These are phyloP conservation scores for Trypanosoma theileri DNA, from an alignment of 208 protist species.

Conservation along the genomic window DNA sequence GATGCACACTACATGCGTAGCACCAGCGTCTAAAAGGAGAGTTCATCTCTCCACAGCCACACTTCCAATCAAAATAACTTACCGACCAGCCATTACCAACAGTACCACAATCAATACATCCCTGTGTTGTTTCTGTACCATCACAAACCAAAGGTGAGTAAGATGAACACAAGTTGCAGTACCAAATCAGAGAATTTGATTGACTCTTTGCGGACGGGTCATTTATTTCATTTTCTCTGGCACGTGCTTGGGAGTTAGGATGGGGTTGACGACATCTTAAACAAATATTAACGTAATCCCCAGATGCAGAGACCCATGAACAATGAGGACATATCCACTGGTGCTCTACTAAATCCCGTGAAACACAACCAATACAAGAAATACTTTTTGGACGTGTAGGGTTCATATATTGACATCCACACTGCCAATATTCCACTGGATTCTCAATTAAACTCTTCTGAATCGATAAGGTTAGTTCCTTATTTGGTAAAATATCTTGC, in stretches of 20 bases:
- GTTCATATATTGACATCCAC: constrained; percentile 55
- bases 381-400: background rate
- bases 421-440: constrained; percentile 31
- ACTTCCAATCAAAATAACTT: constrained; percentile 56
- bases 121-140: background rate
- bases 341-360: constrained; percentile 33
- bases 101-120: constrained; percentile 18
- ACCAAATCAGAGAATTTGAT: constrained; percentile 11
- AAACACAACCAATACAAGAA: constrained; percentile 48
- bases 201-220: too few relatives aligned
- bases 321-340: constrained; percentile 60
- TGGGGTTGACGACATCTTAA: constrained; percentile 56
- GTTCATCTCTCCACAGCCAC: constrained; percentile 65
- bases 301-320: constrained; percentile 32
- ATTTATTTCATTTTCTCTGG: background rate
- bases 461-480: background rate
- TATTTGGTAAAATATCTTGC: constrained; percentile 6
- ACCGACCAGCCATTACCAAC: constrained; percentile 27
- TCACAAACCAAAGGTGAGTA: constrained; percentile 6
- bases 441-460: background rate
- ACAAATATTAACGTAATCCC: constrained; percentile 41
- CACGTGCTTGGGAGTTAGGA: constrained; percentile 14
- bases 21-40: constrained; percentile 47
- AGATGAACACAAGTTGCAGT: constrained; percentile 24
- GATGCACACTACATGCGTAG: constrained; percentile 40